Conservation (phyloP, 1,284 basidiomycete genomes). For the Caloboletus firmus region DNA sequence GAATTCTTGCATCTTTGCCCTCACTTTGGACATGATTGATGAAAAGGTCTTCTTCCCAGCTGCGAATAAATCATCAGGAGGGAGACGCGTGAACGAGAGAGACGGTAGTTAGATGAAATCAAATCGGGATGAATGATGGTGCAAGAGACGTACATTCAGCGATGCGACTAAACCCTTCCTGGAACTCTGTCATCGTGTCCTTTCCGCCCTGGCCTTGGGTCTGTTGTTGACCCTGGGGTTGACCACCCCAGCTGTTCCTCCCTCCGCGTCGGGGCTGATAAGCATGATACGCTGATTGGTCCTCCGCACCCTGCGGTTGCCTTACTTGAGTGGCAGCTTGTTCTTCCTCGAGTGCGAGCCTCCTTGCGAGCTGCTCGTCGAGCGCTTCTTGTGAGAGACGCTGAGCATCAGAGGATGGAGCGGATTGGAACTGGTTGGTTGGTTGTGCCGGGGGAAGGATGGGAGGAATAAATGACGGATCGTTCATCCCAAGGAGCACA, state of each 20-base stretch:
- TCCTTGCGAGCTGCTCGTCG: slow-evolving; percentile 73
- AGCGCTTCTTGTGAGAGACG: slow-evolving; percentile 60
- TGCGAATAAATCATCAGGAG: slow-evolving; percentile 28
- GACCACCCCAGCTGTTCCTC: slow-evolving; percentile 4
- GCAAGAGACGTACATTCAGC: slow-evolving; percentile 61
- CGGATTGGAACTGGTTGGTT: slow-evolving; percentile 11
- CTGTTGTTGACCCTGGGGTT: slow-evolving; percentile 13
- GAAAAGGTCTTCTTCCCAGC: slow-evolving; percentile 77
- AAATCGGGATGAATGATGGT: neutral
- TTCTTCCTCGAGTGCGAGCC: slow-evolving; percentile 68
- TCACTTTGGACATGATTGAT: slow-evolving; percentile 68
- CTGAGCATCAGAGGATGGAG: slow-evolving; percentile 9
- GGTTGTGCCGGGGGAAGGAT: slow-evolving; percentile 13
- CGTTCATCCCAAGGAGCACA: slow-evolving; percentile 74
- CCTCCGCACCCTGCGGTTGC: slow-evolving; percentile 25
- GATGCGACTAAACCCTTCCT: slow-evolving; percentile 69
- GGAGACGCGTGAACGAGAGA: neutral
- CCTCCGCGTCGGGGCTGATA: slow-evolving; percentile 28
- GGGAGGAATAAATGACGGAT: slow-evolving; percentile 62
- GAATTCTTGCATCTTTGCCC: slow-evolving; percentile 76
- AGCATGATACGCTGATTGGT: slow-evolving; percentile 15
- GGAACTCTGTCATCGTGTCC: slow-evolving; percentile 64
- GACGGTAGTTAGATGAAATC: neutral
- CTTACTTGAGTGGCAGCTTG: slow-evolving; percentile 38
- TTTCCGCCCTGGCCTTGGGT: slow-evolving; percentile 26